These are phyloP conservation scores for Leccinum incarnatum DNA, from an alignment of 768 basidiomycete genomes.

Conservation along the genomic window DNA sequence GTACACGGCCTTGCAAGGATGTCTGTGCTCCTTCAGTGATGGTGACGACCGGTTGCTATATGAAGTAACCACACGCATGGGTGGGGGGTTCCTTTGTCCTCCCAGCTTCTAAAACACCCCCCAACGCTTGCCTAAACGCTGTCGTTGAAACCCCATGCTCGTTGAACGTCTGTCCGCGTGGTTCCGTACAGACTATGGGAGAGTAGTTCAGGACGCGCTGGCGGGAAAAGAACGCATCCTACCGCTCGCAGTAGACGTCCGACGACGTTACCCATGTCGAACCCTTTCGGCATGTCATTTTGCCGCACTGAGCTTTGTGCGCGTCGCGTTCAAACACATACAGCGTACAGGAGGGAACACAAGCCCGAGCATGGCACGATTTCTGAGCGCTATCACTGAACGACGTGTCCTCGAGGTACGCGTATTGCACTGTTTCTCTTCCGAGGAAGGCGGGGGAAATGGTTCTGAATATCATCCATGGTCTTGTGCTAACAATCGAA, in stretches of 20 bases:
- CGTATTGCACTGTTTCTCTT: not conserved
- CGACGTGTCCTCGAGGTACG: slow-evolving; percentile 22
- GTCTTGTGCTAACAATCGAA: slow-evolving; percentile 1
- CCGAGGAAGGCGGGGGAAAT: not conserved
- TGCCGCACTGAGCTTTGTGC: slow-evolving; percentile 60
- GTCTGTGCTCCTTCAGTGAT: slow-evolving; percentile 7
- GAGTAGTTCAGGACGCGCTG: slow-evolving; percentile 20
- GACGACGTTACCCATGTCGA: slow-evolving; percentile 42
- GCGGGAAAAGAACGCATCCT: slow-evolving; percentile 41
- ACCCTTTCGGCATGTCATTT: slow-evolving; percentile 53
- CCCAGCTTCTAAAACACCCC: not conserved
- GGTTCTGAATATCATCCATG: not conserved
- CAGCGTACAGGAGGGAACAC: slow-evolving; percentile 4
- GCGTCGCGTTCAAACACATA: slow-evolving; percentile 39
- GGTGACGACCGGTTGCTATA: slow-evolving; percentile 10
- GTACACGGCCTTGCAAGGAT: not conserved
- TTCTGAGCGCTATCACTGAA: slow-evolving; percentile 14
- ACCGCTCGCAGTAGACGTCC: slow-evolving; percentile 40
- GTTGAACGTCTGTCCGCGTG: slow-evolving; percentile 12
- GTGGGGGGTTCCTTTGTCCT: slow-evolving; percentile 1
- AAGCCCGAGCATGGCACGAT: slow-evolving; percentile 4
- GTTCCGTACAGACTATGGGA: slow-evolving; percentile 10
- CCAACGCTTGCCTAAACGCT: not conserved
- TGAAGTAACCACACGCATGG: slow-evolving; percentile 6
- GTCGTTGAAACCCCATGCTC: slow-evolving; percentile 10